Evolutionary conservation across 2,329 filamentous ascomycete genomes (phyloP).

Genomic region (Dryadomyces quercivorus): DNA sequence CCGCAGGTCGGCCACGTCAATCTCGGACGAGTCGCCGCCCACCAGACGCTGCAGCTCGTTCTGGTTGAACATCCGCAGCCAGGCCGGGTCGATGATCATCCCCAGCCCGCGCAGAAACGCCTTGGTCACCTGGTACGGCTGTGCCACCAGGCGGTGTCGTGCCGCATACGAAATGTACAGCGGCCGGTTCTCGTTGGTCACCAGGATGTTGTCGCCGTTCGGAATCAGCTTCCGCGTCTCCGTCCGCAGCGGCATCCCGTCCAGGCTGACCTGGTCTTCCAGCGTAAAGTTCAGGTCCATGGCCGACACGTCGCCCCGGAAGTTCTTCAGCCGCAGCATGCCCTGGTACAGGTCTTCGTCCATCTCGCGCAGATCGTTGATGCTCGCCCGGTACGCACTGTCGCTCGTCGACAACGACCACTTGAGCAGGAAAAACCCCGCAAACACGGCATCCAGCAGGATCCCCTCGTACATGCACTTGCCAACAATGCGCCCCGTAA

Average conservation of each 20-base stretch:
- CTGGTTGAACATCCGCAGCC: conserved; percentile 99
- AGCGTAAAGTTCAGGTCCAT: conserved; percentile 84
- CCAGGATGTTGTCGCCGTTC: conserved; percentile 61
- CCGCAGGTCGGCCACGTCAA: conserved; percentile 78
- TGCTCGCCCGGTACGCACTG: conserved; percentile 70
- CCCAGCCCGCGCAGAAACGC: conserved; percentile 81
- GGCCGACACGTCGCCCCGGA: conserved; percentile 65
- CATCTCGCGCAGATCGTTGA: conserved; percentile 88
- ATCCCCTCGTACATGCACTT: conserved; percentile 98
- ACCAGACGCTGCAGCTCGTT: conserved; percentile 87
- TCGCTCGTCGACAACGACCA: conserved; percentile 61
- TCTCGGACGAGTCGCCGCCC: conserved; percentile 72
- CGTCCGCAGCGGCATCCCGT: conserved; percentile 39
- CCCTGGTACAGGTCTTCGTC: conserved; percentile 87
- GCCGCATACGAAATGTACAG: conserved; percentile 93
- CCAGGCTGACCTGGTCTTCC: conserved; percentile 49
- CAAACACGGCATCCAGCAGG: conserved; percentile 83
- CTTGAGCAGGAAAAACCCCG: conserved; percentile 90
- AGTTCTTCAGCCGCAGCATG: conserved; percentile 72
- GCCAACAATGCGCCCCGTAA: conserved; percentile 81
- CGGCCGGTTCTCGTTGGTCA: conserved; percentile 85
- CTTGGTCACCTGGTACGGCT: conserved; percentile 69
- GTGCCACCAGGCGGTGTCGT: conserved; percentile 70
- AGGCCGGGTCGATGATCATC: conserved; percentile 78
- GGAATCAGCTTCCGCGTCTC: conserved; percentile 65